Base-by-base conservation (phyloP, 164 flowering plant species). In the Santalum album region DNA sequence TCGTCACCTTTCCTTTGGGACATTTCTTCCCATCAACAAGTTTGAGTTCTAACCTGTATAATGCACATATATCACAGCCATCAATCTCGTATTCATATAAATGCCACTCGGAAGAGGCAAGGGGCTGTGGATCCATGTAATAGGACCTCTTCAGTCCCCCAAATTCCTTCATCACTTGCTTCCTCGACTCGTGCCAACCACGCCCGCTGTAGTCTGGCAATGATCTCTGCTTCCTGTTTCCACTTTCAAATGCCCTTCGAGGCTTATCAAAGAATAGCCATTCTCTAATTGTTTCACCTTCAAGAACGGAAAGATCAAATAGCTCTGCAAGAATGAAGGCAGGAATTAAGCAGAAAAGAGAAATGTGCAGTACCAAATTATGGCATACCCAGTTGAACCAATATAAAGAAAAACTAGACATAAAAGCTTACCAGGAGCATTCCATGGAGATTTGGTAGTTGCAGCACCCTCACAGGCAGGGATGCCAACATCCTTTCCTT, bases 381-480 rank as follows among this genome's bases (percentile, higher is more conserved):
- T n/a, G n/a, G n/a, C 16, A 29, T n/a, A 1, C 25, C 34, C 45
- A 4, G 35, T 56, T 25, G 52, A 53, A 23, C 16, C 18, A 56
- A 48, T 25, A 18, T 38, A 12, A 21, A 22, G 34, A 47, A 48
- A 29, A 34, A 38, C 5, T 11, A 15, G n/a, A 14, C 6, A 40
- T 12, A 22, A 2, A 43, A 59, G 54, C 74, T 72, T 60, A 87
- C 99, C 99, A 63, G 96, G 86, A 54, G 99, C 99, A 77, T 94
- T 94, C 99, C 97, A 94, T 60, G 99, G 99, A 55, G 96, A 90
- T 62, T 94, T 87, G 38, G 96, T 69, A 59, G 96, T 94, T 27
- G 97, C 99, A 63, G 97, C 99, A 34, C 99, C 99, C 63, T 87
- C 99, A 65, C 99, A 94, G 61, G 82, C 95, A 16, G 99, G 99